A percentile compares a stretch with the other conserved stretches of the same genome.
Conservation (phyloP, 331 rosid species). For the Quercus lobata region DNA sequence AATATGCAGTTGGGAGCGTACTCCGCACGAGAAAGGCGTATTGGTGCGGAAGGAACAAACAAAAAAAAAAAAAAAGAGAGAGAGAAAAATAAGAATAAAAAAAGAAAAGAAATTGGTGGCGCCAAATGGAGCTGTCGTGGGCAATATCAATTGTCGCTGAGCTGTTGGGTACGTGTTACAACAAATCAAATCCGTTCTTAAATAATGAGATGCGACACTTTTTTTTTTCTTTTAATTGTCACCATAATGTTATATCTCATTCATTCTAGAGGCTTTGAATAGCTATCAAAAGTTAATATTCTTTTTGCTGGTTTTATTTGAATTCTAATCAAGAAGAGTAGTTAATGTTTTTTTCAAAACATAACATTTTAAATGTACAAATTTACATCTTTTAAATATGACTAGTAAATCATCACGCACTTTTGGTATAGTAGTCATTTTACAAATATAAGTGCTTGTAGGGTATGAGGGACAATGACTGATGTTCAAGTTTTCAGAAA, state of each 20-base stretch:
- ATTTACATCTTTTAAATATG: too few relatives aligned
- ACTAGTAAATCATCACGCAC: fast-evolving
- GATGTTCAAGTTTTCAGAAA: fast-evolving
- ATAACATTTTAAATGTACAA: too few relatives aligned
- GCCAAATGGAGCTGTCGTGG: conserved; percentile 43
- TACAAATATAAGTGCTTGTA: fast-evolving
- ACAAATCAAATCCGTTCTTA: conserved; percentile 10
- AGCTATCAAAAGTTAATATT: neutral
- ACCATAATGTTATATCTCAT: too few relatives aligned
- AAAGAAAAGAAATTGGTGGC: conserved; percentile 18
- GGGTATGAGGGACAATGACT: fast-evolving
- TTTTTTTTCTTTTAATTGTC: too few relatives aligned
- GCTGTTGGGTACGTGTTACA: conserved; percentile 31
- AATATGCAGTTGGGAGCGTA: neutral
- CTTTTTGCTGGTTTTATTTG: too few relatives aligned
- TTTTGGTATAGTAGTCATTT: fast-evolving
- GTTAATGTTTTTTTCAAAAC: too few relatives aligned
- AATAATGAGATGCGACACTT: neutral
- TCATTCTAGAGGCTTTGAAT: neutral
- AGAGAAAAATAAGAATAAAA: conserved; percentile 8
- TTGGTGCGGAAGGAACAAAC: neutral
- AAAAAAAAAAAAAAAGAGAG: neutral
- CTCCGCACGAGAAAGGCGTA: neutral
- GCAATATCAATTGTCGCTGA: conserved; percentile 27
- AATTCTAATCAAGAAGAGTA: too few relatives aligned